Evolutionary conservation across 192 early-diverging fungal genomes (phyloP).

Genomic region (Globomyces pollinis-pini): DNA sequence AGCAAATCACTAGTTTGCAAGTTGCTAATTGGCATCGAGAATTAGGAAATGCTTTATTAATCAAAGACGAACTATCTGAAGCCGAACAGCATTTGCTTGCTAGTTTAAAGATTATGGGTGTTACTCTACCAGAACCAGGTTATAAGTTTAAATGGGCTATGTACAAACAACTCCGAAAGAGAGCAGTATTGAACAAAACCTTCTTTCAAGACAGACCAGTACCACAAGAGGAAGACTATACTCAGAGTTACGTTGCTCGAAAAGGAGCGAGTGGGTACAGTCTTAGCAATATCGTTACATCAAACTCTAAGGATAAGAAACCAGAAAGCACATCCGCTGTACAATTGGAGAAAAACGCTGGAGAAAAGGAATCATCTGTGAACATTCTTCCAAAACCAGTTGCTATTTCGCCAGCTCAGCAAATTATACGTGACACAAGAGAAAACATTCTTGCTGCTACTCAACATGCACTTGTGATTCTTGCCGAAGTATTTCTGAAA

Average conservation of each 20-base stretch:
- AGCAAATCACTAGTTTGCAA: constrained; percentile 5
- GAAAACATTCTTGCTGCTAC: not conserved
- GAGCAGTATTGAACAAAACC: not conserved
- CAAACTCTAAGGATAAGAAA: not conserved
- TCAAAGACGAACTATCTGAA: constrained; percentile 14
- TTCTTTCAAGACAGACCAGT: constrained; percentile 9
- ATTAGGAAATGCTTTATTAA: constrained; percentile 40
- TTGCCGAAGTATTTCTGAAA: constrained; percentile 26
- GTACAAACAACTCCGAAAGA: constrained; percentile 8
- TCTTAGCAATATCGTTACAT: not conserved
- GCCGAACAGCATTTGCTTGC: constrained; percentile 28
- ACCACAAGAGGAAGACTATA: constrained; percentile 10
- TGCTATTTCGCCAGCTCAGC: not conserved
- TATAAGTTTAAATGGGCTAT: constrained; percentile 23
- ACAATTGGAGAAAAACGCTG: constrained; percentile 6
- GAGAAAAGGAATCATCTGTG: constrained; percentile 7
- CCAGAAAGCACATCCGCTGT: not conserved
- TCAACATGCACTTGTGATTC: constrained; percentile 17
- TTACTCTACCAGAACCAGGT: constrained; percentile 16
- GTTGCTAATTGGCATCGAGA: constrained; percentile 38
- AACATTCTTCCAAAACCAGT: constrained; percentile 3
- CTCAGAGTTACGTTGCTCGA: constrained; percentile 6
- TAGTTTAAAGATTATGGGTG: constrained; percentile 23
- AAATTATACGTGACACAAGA: constrained; percentile 4
- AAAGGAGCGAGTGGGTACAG: not conserved